Evolutionary conservation across 2,329 filamentous ascomycete genomes (phyloP).

Genomic region (Helicocarpus griseus): DNA sequence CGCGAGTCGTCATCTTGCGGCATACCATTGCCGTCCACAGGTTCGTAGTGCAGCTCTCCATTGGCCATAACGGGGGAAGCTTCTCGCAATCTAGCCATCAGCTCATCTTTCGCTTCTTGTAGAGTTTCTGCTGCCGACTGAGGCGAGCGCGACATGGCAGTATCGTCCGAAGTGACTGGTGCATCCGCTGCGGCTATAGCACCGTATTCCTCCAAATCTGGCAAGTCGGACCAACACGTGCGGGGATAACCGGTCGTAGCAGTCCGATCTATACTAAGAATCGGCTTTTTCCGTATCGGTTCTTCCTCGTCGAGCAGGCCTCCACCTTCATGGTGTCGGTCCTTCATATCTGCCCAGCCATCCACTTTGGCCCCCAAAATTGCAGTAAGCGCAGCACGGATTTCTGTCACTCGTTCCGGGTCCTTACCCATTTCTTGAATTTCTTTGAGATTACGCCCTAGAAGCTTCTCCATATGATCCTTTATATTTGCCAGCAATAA

Average conservation of each 20-base stretch:
- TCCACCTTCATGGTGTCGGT: slow-evolving; percentile 8
- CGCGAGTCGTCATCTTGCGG: slow-evolving; percentile 33
- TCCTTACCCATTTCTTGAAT: slow-evolving; percentile 39
- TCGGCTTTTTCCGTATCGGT: slow-evolving; percentile 30
- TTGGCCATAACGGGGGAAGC: slow-evolving; percentile 31
- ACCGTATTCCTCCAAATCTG: slow-evolving; percentile 34
- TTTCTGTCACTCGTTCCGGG: slow-evolving; percentile 36
- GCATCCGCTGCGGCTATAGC: slow-evolving; percentile 28
- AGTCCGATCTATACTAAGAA: slow-evolving; percentile 33
- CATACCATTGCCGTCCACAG: slow-evolving; percentile 30
- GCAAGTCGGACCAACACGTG: slow-evolving; percentile 35
- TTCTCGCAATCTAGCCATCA: slow-evolving; percentile 41
- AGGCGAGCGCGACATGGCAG: slow-evolving; percentile 37
- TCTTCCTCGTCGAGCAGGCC: slow-evolving; percentile 11
- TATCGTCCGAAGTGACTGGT: slow-evolving; percentile 36
- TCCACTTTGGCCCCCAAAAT: slow-evolving; percentile 37
- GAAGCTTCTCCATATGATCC: slow-evolving; percentile 39
- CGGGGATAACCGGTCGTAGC: slow-evolving; percentile 30
- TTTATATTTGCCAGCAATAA: slow-evolving; percentile 39
- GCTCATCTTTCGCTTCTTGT: slow-evolving; percentile 42
- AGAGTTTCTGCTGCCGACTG: slow-evolving; percentile 40
- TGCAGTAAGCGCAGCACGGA: slow-evolving; percentile 33
- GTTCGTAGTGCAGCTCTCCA: slow-evolving; percentile 33
- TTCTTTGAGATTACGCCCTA: slow-evolving; percentile 33
- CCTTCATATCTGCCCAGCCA: slow-evolving; percentile 33